A percentile compares a stretch with the other conserved stretches of the same genome.
Evolutionary conservation across 176 grass and related monocot species (phyloP).

Genomic region (Themeda triandra): DNA sequence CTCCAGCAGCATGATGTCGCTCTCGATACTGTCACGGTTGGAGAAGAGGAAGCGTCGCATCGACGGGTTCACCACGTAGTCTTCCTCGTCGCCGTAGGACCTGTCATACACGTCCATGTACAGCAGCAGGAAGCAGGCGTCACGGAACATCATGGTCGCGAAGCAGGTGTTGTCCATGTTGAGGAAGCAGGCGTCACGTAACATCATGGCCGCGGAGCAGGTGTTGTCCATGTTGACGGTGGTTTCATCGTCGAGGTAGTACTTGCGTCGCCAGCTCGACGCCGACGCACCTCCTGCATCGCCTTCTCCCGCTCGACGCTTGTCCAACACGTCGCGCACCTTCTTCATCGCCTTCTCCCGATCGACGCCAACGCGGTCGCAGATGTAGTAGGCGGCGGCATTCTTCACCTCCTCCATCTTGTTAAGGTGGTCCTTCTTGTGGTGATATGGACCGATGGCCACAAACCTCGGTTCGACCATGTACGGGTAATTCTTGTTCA

Average conservation of each 20-base stretch:
- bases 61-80: too few relatives aligned
- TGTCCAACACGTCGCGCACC: too few relatives aligned
- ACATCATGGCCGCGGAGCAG: too few relatives aligned
- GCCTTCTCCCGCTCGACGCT: too few relatives aligned
- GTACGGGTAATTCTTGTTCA: neutral
- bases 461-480: neutral
- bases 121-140: slow-evolving; percentile 11
- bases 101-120: neutral
- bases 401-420: slow-evolving; percentile 14
- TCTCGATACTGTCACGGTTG: neutral
- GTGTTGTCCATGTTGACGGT: too few relatives aligned
- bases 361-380: too few relatives aligned
- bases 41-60: neutral
- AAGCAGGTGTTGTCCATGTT: neutral
- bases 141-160: neutral
- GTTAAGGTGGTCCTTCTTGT: neutral
- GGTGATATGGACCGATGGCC: neutral
- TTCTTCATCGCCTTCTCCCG: too few relatives aligned
- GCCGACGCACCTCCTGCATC: too few relatives aligned
- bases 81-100: too few relatives aligned
- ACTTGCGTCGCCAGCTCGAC: too few relatives aligned
- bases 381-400: neutral
- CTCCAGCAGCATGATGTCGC: slow-evolving; percentile 17
- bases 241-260: too few relatives aligned
- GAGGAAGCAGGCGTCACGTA: too few relatives aligned